Evolutionary conservation across 257 asterid species (phyloP).

Genomic region (Linderniella brevidens): DNA sequence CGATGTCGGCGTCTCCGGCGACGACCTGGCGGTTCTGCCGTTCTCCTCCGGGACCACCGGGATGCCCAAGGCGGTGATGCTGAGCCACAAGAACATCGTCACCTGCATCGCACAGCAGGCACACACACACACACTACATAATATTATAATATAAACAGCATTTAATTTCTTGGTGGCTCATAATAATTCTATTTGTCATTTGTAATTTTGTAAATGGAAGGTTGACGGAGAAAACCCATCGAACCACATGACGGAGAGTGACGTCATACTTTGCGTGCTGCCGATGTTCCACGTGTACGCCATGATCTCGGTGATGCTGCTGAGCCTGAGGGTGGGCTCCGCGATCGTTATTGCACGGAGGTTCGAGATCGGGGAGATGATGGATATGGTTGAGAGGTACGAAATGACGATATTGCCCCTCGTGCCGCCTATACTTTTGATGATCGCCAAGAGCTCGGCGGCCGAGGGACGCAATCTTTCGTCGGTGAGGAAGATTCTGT

Average conservation of each 20-base stretch:
- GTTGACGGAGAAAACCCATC: conserved; percentile 41
- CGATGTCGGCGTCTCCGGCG: conserved; percentile 12
- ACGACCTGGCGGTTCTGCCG: conserved; percentile 33
- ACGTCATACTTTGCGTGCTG: conserved; percentile 24
- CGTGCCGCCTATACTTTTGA: conserved; percentile 47
- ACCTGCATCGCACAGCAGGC: conserved; percentile 26
- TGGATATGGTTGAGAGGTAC: conserved; percentile 20
- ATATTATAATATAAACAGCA: too few species aligned
- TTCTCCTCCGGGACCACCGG: conserved; percentile 60
- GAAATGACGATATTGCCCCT: conserved; percentile 35
- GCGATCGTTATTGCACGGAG: conserved; percentile 26
- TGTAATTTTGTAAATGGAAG: too few species aligned
- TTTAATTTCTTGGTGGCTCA: too few species aligned
- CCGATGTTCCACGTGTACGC: conserved; percentile 41
- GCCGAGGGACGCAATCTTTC: conserved; percentile 24
- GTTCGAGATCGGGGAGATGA: conserved; percentile 20
- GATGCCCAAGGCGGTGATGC: conserved; percentile 44
- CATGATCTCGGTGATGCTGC: conserved; percentile 19
- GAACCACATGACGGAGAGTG: conserved; percentile 11
- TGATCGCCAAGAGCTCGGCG: conserved; percentile 23
- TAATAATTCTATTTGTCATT: too few species aligned
- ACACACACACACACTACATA: too few species aligned
- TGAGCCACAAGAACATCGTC: conserved; percentile 35
- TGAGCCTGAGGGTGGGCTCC: conserved; percentile 26
- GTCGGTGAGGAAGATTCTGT: conserved; percentile 32